Evolutionary conservation across 371 early-diverging fungal species (phyloP), one percentile per base, ranked within the genome.

Genomic region (Mortierella sp.): DNA sequence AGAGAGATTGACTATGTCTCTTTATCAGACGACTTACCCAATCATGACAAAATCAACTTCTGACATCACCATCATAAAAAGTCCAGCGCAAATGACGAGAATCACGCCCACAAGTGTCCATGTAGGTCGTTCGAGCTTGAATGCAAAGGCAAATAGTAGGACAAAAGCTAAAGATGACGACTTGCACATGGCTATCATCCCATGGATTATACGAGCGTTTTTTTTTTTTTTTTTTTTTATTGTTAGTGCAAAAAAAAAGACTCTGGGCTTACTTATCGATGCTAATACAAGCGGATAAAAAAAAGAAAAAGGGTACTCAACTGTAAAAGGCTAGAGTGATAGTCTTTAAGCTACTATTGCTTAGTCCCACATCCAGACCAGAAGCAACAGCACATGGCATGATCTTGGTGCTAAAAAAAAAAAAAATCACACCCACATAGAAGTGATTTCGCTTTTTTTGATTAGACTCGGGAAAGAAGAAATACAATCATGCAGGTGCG

Each of bases 311-410:
- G 4, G 5, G n/a, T 4, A 72, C 85, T 83, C 83, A 37, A 86
- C 90, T 97, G 83, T 96, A 96, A 70, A 97, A 96, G 7, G 96
- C 90, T 23, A 97, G 87, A 0, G 96, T 91, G 57, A 97, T 94
- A 28, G 89, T 87, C 81, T 93, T 92, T 55, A 96, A 76, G 11
- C 93, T 92, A 6, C 92, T 84, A 70, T 96, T 96, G 66, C 95
- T 94, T 52, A 97, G 82, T 3, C 96, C 97, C 73, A 97, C 93
- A 71, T 97, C 97, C 71, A 96, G 76, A 61, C 93, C 94, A 16
- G 97, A 94, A 0, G 97, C 94, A 5, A 95, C 72, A 26, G 93
- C 96, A 72, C 96, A 96, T 0, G 97, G 97, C 18, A 96, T 80
- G 4, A 89, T 84, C 59, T 87, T 89, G 66, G 83, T 86, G 52